Base-by-base conservation (phyloP, 23 red algal genomes). In the Agarophyton chilense region DNA sequence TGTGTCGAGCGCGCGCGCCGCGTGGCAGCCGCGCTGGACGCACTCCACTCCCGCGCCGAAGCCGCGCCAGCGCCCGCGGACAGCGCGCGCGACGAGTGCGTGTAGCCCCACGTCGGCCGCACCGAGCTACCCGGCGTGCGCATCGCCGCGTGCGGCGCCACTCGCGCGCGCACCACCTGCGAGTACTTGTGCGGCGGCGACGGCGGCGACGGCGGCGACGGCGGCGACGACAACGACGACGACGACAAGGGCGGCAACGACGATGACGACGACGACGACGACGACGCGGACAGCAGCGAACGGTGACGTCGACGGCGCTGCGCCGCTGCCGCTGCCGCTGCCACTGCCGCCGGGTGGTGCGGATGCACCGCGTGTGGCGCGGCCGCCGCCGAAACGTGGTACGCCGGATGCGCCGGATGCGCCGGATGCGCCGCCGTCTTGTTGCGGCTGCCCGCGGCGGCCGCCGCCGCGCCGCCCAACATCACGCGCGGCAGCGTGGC, bases 71-170 rank as follows among this genome's bases (percentile, higher is more conserved):
- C 52, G 52, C 21, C 52, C 16, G 19, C 12, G 65, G 35, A 43
- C 65, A 6, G 35, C 65, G 65, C 17, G 34, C 65, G 65, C 39
- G 65, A 72, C 36, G 65, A 72, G 65, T 72, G 65, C 36, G 65
- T 72, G 35, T 72, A 72, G 26, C 35, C 34, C 65, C 65, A 72
- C 4, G 65, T 6, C 35, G 65, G 65, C 1, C 65, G 65, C 34
- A 72, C 2, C 34, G 65, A 72, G 16, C 34, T 72, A 34, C 34
- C 65, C 1, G 35, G 34, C 18, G n/a, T 34, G 10, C 34, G 2
- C 1, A 34, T 1, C 36, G 65, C 16, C 39, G 36, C 36, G 62
- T 11, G 6, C 8, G 7, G 36, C 36, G 10, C 32, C 13, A 40
- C 36, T 6, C 8, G 22, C 39, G 65, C 33, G 65, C 36, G 36